phyloP scores from a whole-genome alignment of 208 protist species.

The Angomonas deanei region DNA sequence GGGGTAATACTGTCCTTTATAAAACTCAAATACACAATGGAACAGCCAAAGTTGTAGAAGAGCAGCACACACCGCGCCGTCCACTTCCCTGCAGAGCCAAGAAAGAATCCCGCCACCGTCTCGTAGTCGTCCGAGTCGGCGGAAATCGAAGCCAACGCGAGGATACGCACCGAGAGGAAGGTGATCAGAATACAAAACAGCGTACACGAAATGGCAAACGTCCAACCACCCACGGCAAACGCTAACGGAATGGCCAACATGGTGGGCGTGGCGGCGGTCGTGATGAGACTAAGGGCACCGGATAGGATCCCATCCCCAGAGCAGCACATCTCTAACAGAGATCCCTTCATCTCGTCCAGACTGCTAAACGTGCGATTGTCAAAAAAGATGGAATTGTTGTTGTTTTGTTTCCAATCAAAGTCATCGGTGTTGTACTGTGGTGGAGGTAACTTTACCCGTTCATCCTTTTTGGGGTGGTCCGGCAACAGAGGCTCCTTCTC shows the following conservation, averaged over 20 bases:
- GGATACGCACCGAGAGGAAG: conserved; percentile 66
- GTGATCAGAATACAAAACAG: conserved; percentile 55
- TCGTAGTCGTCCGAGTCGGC: conserved; percentile 76
- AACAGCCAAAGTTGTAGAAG: conserved; percentile 71
- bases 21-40: conserved; percentile 67
- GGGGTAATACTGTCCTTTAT: conserved; percentile 60
- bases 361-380: conserved; percentile 70
- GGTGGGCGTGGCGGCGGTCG: conserved; percentile 57
- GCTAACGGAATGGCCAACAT: conserved; percentile 75
- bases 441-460: background rate
- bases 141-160: conserved; percentile 62
- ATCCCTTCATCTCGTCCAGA: conserved; percentile 67
- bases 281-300: conserved; percentile 59
- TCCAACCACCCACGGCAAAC: conserved; percentile 52
- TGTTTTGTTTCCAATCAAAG: conserved; percentile 34
- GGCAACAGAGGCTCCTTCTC: conserved; percentile 5
- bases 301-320: conserved; percentile 62
- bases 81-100: conserved; percentile 44
- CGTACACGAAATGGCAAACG: conserved; percentile 38
- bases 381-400: conserved; percentile 47
- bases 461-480: conserved; percentile 3
- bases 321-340: conserved; percentile 62
- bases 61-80: conserved; percentile 50
- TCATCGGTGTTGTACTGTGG: conserved; percentile 9
- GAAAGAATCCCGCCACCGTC: conserved; percentile 67